Base-by-base conservation (phyloP, 192 early-diverging fungal species). In the Umbelopsis vinacea region DNA sequence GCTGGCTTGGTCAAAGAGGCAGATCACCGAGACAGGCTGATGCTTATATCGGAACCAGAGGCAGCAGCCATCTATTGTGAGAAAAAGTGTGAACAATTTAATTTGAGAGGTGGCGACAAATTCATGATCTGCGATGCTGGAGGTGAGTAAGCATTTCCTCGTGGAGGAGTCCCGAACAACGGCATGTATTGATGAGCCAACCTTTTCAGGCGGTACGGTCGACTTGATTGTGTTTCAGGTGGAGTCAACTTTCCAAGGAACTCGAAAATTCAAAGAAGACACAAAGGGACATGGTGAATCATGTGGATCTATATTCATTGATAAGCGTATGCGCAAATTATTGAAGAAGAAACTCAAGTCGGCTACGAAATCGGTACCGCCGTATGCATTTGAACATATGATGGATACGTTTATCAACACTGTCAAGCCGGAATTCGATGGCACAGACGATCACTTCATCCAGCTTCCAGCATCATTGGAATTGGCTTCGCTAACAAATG, bases 121-220 rank as follows among this genome's bases (percentile, higher is more conserved):
- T 86, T 86, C 66, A 84, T 86, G 80, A 82, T 86, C 52, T 86
- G 82, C 52, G 85, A 86, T 50, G 85, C 85, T 11, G 85, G 85
- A 19, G 83, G 83, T 82, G 76, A 68, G 33, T 23, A 43, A 46
- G n/a, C 37, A 48, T 11, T 43, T 6, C 33, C 0, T 29, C 46
- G 0, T 0, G 47, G 9, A 26, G n/a, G n/a, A n/a, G n/a, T n/a
- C n/a, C n/a, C n/a, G 29, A 22, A 38, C 33, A 38, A 37, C 12
- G 24, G n/a, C 24, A 0, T 12, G 2, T 21, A 35, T 43, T 43
- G 11, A 43, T 43, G 11, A 43, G 1, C 40, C 6, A 43, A 11
- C 0, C 14, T 22, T 38, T 76, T 3, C 29, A 82, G 82, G 84
- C 70, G 84, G 84, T 67, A 85, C 84, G 17, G 77, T 85, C 0